Evolutionary conservation across 148 eudicot species (phyloP).

Genomic region (Arctostaphylos glauca): DNA sequence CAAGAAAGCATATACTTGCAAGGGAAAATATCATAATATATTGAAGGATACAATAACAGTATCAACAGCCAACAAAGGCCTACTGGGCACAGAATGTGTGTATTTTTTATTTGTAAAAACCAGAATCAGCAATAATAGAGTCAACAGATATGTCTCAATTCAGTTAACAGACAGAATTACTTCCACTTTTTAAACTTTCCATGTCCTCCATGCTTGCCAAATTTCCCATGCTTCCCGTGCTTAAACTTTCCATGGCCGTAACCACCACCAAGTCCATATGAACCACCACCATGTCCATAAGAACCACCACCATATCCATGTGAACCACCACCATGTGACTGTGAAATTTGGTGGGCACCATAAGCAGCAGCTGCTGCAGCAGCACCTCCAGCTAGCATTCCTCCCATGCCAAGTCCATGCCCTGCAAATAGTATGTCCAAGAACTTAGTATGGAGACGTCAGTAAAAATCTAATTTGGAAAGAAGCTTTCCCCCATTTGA

Average conservation of each 20-base stretch:
- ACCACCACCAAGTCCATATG: constrained; percentile 12
- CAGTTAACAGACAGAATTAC: constrained; percentile 20
- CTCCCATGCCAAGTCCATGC: constrained; percentile 32
- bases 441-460: not conserved
- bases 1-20: not conserved
- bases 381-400: constrained; percentile 61
- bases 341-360: constrained; percentile 39
- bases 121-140: constrained; percentile 6
- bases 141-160: not conserved
- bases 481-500: not conserved
- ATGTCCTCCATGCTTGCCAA: constrained; percentile 12
- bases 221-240: constrained; percentile 19
- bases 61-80: constrained; percentile 8
- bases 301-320: not conserved
- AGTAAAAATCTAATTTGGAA: not conserved
- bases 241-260: constrained; percentile 22
- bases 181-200: constrained; percentile 69
- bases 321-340: not conserved
- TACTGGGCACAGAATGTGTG: not conserved
- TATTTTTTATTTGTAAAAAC: not conserved
- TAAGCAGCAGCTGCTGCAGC: constrained; percentile 63
- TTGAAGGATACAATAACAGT: not conserved
- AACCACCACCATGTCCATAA: not conserved
- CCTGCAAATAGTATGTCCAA: constrained; percentile 14
- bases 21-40: not conserved